Conservation (phyloP, 2,329 filamentous ascomycete species). For the Zymoseptoria ardabiliae region DNA sequence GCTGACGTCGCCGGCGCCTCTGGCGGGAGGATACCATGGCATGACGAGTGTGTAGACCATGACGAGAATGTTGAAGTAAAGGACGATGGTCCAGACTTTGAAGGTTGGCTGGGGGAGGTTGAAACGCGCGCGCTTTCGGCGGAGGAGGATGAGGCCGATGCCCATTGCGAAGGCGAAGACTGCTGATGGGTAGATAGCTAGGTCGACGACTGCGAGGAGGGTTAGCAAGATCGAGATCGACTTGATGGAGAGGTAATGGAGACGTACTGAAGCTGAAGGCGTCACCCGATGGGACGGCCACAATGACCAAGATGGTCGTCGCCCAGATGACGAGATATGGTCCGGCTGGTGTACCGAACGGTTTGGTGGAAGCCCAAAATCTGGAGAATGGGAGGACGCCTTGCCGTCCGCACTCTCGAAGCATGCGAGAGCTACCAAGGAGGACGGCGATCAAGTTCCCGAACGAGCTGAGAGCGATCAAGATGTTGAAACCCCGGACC, state of each 20-base stretch:
- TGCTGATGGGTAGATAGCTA: constrained; percentile 51
- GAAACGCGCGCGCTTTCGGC: constrained; percentile 46
- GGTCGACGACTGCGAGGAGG: constrained; percentile 14
- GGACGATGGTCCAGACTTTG: constrained; percentile 50
- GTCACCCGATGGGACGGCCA: constrained; percentile 54
- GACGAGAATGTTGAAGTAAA: constrained; percentile 54
- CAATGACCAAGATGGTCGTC: constrained; percentile 53
- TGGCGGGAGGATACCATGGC: constrained; percentile 63
- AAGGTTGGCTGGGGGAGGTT: constrained; percentile 47
- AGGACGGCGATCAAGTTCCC: constrained; percentile 52
- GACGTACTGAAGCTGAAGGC: constrained; percentile 54
- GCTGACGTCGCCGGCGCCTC: constrained; percentile 57
- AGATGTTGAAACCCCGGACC: constrained; percentile 49
- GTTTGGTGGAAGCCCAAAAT: constrained; percentile 57
- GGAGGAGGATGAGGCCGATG: constrained; percentile 51
- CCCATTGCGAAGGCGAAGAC: constrained; percentile 53
- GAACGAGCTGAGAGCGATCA: constrained; percentile 51
- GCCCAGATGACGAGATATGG: constrained; percentile 52
- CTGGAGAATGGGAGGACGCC: constrained; percentile 53
- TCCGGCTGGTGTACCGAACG: constrained; percentile 56
- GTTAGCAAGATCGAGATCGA: not conserved
- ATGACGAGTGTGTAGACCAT: constrained; percentile 59
- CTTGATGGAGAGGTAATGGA: not conserved
- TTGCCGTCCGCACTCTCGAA: constrained; percentile 56
- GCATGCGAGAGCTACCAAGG: constrained; percentile 49